phyloP scores from a whole-genome alignment of 1,284 basidiomycete genomes.

The Ceraceosorus bombacis region DNA sequence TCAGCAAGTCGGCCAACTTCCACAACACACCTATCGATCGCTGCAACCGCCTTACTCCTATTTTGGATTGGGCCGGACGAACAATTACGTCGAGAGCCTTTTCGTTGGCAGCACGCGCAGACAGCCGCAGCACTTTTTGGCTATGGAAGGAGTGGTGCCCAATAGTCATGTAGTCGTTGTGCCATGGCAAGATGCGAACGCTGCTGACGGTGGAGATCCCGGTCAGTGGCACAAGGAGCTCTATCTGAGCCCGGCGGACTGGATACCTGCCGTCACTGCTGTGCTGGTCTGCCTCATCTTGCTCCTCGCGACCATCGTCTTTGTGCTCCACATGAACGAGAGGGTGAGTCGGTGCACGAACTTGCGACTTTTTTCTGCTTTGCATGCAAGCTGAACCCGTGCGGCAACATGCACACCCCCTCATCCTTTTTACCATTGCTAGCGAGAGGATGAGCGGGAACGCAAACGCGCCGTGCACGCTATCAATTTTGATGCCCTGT shows the following conservation, averaged over 20 bases:
- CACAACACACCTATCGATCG: slow-evolving; percentile 82
- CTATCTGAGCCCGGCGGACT: slow-evolving; percentile 86
- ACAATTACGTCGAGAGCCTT: slow-evolving; percentile 86
- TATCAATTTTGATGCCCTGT: slow-evolving; percentile 93
- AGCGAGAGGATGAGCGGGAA: slow-evolving; percentile 89
- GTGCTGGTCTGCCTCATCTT: slow-evolving; percentile 69
- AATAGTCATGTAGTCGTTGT: slow-evolving; percentile 95
- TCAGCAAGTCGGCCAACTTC: slow-evolving; percentile 85
- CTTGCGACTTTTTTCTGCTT: slow-evolving; percentile 25
- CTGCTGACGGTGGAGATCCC: slow-evolving; percentile 5
- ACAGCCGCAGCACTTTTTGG: slow-evolving; percentile 61
- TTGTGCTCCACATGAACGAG: slow-evolving; percentile 81
- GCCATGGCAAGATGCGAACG: slow-evolving; percentile 57
- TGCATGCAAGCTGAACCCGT: not conserved
- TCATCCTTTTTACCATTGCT: too few relatives aligned
- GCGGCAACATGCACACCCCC: slow-evolving; percentile 9
- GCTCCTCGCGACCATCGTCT: slow-evolving; percentile 70
- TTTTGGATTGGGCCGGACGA: slow-evolving; percentile 95
- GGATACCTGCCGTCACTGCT: slow-evolving; percentile 92
- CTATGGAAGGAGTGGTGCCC: slow-evolving; percentile 92
- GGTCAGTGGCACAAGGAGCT: slow-evolving; percentile 76
- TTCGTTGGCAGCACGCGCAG: slow-evolving; percentile 50
- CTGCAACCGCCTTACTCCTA: slow-evolving; percentile 86
- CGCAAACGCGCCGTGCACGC: slow-evolving; percentile 76
- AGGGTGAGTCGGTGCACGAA: slow-evolving; percentile 55